A percentile compares a stretch with the other conserved stretches of the same genome.
Conservation (phyloP, 805 yeast species). For the Ogataea degrootiae region DNA sequence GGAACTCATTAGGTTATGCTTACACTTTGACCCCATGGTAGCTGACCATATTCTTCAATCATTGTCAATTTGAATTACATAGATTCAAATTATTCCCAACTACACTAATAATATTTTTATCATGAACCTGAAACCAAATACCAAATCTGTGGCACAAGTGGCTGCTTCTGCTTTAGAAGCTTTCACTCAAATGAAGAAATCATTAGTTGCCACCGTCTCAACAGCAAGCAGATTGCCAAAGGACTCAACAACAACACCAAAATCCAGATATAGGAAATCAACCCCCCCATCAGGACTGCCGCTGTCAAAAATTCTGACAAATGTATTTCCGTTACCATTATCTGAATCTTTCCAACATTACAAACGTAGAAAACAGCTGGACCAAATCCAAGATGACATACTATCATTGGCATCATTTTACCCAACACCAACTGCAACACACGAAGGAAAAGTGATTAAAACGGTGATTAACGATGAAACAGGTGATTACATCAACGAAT, state of each 20-base stretch:
- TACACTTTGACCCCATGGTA: too few relatives aligned
- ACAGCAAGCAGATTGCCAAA: background rate
- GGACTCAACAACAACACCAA: background rate
- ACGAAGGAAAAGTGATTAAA: constrained; percentile 44
- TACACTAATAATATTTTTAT: background rate
- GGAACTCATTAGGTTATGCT: too few relatives aligned
- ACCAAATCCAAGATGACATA: constrained; percentile 37
- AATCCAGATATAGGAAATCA: constrained; percentile 39
- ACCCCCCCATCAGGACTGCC: constrained; percentile 71
- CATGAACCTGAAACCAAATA: background rate
- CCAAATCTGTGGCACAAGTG: background rate
- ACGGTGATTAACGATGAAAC: constrained; percentile 46
- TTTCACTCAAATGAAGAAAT: background rate
- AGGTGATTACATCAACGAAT: constrained; percentile 69
- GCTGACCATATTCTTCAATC: too few relatives aligned
- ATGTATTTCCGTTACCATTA: constrained; percentile 54
- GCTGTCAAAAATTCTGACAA: constrained; percentile 44
- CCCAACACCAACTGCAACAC: constrained; percentile 46
- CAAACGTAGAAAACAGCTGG: constrained; percentile 23
- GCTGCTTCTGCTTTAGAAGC: background rate
- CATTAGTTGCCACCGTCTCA: background rate
- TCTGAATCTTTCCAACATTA: constrained; percentile 53
- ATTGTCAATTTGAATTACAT: too few relatives aligned
- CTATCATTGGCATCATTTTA: constrained; percentile 52
- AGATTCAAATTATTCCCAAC: too few relatives aligned